Base-by-base conservation (phyloP, 495 filamentous ascomycete genomes). In the Penicillium verhagenii region DNA sequence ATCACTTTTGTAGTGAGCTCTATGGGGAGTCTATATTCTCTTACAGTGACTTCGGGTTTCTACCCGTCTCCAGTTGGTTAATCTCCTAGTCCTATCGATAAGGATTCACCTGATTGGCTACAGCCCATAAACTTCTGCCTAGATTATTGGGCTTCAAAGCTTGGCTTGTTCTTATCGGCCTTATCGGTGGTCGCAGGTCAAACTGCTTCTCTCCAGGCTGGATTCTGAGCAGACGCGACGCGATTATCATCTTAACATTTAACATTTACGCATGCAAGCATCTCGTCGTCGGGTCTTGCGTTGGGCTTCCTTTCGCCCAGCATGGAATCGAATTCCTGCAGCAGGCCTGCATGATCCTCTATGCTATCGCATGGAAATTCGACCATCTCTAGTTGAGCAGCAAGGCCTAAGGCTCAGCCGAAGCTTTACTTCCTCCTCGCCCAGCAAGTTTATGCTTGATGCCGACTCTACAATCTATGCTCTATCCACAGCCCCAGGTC, bases 401-500 rank as follows among this genome's bases (percentile, higher is more conserved):
- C 33, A 24, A n/a, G 29, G 21, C 25, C 23, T 39, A 7, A 19
- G 26, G 11, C 45, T 46, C 37, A 14, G 24, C 20, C 66, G 72
- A 28, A 29, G 26, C 13, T 74, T 76, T 50, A 70, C 68, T 3
- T 60, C 57, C 4, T 60, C 64, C 4, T 3, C 21, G 1, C 52
- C 45, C 0, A 16, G 18, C 11, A 45, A n/a, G 1, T 67, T 67
- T 16, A 58, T 69, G 49, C 50, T 68, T 31, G 68, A 72, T 54
- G 63, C 60, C 0, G 70, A 77, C 13, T 75, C 73, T 1, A 97
- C 94, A 3, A 96, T 99, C 14, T 97, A 93, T 65, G 94, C 95
- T 0, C 76, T 97, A 3, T 96, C 94, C 0, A 96, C 94, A 9
- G 90, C 89, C 2, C 73, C 89, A 13, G 93, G 95, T 6, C 84